Evolutionary conservation across 1,284 basidiomycete genomes (phyloP).

Genomic region (Ustilago shanxiensis): DNA sequence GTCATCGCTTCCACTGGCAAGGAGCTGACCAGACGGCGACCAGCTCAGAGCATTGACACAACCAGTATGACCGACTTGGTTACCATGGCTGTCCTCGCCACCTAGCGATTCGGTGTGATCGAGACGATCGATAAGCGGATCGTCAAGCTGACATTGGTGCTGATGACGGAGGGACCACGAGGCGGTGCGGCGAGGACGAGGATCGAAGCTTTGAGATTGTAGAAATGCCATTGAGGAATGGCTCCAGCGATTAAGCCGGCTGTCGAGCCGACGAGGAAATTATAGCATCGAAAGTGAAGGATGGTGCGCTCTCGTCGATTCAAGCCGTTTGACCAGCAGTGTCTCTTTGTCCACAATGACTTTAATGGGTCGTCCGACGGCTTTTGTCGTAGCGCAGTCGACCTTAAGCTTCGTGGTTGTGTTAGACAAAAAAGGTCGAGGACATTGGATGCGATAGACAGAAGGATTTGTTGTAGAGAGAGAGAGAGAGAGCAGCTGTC

Average conservation of each 20-base stretch:
- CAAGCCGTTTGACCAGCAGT: no score
- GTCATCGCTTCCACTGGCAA: slow-evolving; percentile 86
- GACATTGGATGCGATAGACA: not conserved
- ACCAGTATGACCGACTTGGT: slow-evolving; percentile 41
- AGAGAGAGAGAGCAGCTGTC: no score
- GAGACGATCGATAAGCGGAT: slow-evolving; percentile 34
- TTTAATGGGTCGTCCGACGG: no score
- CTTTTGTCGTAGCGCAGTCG: no score
- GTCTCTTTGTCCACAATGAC: no score
- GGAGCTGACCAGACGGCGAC: slow-evolving; percentile 79
- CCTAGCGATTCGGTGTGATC: slow-evolving; percentile 44
- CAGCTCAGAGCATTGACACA: slow-evolving; percentile 78
- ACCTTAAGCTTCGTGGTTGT: no score
- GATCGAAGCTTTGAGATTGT: slow-evolving; percentile 5
- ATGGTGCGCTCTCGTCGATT: not conserved
- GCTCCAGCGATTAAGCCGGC: not conserved
- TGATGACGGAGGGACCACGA: slow-evolving; percentile 22
- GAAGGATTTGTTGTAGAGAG: no score
- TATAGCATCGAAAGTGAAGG: slow-evolving; percentile 10
- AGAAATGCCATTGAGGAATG: slow-evolving; percentile 17
- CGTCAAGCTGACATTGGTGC: slow-evolving; percentile 26
- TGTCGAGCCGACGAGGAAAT: not conserved
- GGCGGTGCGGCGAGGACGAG: slow-evolving; percentile 15
- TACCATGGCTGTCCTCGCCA: slow-evolving; percentile 19
- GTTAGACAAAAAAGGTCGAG: no score